Conservation (phyloP, 768 basidiomycete genomes). For the Clathrus columnatus region DNA sequence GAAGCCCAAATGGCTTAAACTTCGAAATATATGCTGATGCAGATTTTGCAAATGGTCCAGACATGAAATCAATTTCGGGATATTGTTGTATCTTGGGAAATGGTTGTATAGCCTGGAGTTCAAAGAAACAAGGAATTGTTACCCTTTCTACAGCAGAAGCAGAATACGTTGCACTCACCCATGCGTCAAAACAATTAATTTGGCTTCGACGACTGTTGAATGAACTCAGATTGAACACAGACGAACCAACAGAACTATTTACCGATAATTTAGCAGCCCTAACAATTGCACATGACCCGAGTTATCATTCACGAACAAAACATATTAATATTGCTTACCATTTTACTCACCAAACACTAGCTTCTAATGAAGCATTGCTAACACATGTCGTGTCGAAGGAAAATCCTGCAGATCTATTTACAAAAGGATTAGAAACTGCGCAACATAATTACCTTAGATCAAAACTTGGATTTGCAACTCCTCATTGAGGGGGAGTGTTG, state of each 20-base stretch:
- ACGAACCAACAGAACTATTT: conserved; percentile 10
- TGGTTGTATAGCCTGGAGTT: conserved; percentile 9
- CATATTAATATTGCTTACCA: conserved; percentile 37
- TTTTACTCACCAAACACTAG: conserved; percentile 28
- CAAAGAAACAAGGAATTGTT: conserved; percentile 9
- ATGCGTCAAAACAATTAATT: conserved; percentile 11
- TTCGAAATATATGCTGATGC: conserved; percentile 16
- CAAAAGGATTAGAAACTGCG: conserved; percentile 26
- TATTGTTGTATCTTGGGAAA: conserved; percentile 14
- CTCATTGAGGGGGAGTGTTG: too few relatives aligned
- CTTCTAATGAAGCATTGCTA: conserved; percentile 19
- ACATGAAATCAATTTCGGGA: conserved; percentile 16
- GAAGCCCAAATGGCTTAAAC: not conserved
- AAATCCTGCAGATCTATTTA: conserved; percentile 33
- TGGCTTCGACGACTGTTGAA: conserved; percentile 13
- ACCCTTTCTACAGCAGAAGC: conserved; percentile 16
- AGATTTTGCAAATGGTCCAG: conserved; percentile 17
- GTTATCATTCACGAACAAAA: conserved; percentile 29
- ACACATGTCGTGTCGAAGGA: conserved; percentile 25
- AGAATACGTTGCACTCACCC: conserved; percentile 19
- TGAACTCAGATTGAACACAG: conserved; percentile 11
- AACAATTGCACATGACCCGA: conserved; percentile 23
- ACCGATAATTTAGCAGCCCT: conserved; percentile 22
- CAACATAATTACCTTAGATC: too few relatives aligned
- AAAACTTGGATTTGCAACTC: too few relatives aligned